Base-by-base conservation (phyloP, 2,329 filamentous ascomycete species). In the Hypoxylon sp. region DNA sequence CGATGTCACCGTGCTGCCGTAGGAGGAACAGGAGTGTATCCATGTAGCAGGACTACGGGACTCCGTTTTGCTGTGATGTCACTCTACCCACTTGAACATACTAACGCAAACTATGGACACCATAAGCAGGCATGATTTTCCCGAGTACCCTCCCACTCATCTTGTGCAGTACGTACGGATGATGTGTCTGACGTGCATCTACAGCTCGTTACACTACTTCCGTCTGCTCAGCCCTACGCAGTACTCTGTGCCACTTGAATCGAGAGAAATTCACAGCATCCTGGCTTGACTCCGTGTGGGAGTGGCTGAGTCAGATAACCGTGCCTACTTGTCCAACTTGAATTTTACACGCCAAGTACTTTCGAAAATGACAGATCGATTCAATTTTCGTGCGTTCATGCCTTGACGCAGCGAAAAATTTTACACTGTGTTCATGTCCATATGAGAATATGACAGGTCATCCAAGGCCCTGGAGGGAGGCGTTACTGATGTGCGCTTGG, bases 161-260 rank as follows among this genome's bases (percentile, higher is more conserved):
- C 17, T 50, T 51, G 37, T 60, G 65, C 59, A 62, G 61, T 61
- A 70, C 65, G 44, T 54, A 71, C 54, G 54, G 54, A 63, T 66
- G 65, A 71, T 71, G 56, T 72, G 64, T 60, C 68, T 72, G 68
- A 70, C 70, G 68, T 72, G 70, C 70, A 71, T 66, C 42, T 51
- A 60, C 61, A 66, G 61, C 62, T 46, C 46, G 70, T 72, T 72
- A 72, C 70, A 72, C 70, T 60, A 71, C 70, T 72, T 71, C 65
- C 61, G 64, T 64, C 70, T 69, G 55, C 63, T 72, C 70, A 72
- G 70, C 70, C 70, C 70, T 72, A 72, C 65, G 70, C 62, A 64
- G 51, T 60, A 63, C 54, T 51, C 59, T 59, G 70, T 72, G 55
- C 57, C 50, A 72, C 70, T 67, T 64, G 48, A 33, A 46, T 65